Evolutionary conservation across 2,329 filamentous ascomycete species (phyloP).

Genomic region (Trichoderma sp.): DNA sequence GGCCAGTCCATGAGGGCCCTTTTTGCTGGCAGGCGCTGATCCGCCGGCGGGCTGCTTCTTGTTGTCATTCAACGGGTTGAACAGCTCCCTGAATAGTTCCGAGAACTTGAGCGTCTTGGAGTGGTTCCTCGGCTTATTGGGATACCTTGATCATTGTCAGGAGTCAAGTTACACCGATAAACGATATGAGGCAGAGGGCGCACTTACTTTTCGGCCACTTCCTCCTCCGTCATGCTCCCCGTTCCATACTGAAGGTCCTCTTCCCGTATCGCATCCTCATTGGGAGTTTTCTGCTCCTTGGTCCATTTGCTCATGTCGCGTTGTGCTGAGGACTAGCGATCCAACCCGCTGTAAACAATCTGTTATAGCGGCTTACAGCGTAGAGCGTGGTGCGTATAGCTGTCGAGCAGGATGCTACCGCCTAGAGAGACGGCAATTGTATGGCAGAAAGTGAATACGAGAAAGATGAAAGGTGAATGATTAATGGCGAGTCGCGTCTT

Average conservation of each 20-base stretch:
- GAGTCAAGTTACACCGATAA: not conserved
- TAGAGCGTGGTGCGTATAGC: not conserved
- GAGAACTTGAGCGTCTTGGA: slow-evolving; percentile 78
- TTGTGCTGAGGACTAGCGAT: no score
- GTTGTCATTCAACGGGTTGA: slow-evolving; percentile 75
- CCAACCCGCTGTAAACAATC: not conserved
- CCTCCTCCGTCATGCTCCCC: slow-evolving; percentile 38
- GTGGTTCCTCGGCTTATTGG: slow-evolving; percentile 77
- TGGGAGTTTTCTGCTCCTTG: slow-evolving; percentile 24
- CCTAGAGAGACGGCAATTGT: not conserved
- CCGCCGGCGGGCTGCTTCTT: slow-evolving; percentile 69
- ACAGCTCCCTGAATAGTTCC: slow-evolving; percentile 71
- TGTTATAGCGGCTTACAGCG: not conserved
- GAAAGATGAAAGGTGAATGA: not conserved
- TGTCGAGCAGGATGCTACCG: not conserved
- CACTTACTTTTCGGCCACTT: slow-evolving; percentile 44
- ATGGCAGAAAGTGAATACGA: not conserved
- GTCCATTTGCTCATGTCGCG: slow-evolving; percentile 18
- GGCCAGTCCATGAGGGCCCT: slow-evolving; percentile 55
- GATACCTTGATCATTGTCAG: slow-evolving; percentile 59
- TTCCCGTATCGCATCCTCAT: slow-evolving; percentile 46
- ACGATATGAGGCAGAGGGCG: not conserved
- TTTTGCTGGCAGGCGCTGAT: slow-evolving; percentile 51
- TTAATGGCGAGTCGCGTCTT: not conserved
- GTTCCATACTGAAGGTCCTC: slow-evolving; percentile 51